Base-by-base conservation (phyloP, 23 red algal species). In the Gracilaria domingensis region DNA sequence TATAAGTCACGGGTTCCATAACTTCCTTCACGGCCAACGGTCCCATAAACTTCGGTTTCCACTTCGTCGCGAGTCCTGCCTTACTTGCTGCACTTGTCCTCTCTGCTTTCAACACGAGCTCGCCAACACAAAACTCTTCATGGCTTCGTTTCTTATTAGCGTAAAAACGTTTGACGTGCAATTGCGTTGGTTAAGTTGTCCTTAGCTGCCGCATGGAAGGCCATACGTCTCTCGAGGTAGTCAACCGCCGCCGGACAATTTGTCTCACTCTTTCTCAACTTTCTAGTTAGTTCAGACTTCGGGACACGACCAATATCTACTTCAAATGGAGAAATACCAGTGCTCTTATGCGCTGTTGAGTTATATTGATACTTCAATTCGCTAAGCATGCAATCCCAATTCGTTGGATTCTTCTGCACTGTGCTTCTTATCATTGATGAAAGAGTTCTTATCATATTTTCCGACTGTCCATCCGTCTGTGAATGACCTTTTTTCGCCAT, bases 281-380 rank as follows among this genome's bases (percentile, higher is more conserved):
- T 49, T 12, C 83, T 57, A 17, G 62, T 26, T 13, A 71, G 30
- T 73, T 55, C 20, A 37, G 83, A 49, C n/a, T 87, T n/a, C 12
- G 58, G 61, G 9, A 87, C 64, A 33, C 57, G 37, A 2, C 83
- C 83, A 44, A 87, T 39, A 28, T 87, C 39, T 3, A 73, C 83
- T 74, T 87, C 83, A 51, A 87, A 87, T 4, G 58, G 83, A 70
- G 42, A 26, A 35, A 75, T 42, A 4, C 83, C 65, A 8, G 83
- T 87, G 39, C 64, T 87, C 33, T n/a, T 58, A 45, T 73, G 11
- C 33, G 37, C 8, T 11, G 83, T 16, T 18, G 83, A 73, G 44
- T 87, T 87, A 45, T 87, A 87, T 7, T 70, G n/a, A 40, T 47
- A 87, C 44, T 87, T 62, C 3, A 87, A 53, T 73, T 74, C 66